phyloP scores from a whole-genome alignment of 768 basidiomycete species.

The Termitomyces sp. region DNA sequence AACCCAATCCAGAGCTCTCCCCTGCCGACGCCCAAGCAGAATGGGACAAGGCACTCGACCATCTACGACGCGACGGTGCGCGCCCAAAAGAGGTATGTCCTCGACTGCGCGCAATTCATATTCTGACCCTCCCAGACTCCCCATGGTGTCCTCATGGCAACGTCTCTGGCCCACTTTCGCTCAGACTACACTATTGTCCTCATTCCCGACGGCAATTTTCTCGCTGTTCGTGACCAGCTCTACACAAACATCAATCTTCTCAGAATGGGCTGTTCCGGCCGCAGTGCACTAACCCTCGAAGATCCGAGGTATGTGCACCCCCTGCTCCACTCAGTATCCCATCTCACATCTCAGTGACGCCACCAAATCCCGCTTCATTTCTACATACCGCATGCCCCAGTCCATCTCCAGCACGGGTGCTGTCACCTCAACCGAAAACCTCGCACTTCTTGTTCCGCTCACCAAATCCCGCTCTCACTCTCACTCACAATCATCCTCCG shows the following conservation, averaged over 20 bases:
- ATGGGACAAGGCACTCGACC: slow-evolving; percentile 59
- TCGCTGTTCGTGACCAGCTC: slow-evolving; percentile 58
- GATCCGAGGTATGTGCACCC: slow-evolving; percentile 55
- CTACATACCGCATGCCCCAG: slow-evolving; percentile 61
- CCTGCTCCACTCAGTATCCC: slow-evolving; percentile 3
- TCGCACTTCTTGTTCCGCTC: slow-evolving; percentile 9
- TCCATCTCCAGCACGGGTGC: slow-evolving; percentile 18
- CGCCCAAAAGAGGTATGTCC: slow-evolving; percentile 55
- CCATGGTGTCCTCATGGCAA: slow-evolving; percentile 71
- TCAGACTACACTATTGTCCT: slow-evolving; percentile 85
- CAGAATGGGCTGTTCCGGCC: slow-evolving; percentile 82
- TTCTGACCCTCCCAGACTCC: slow-evolving; percentile 39
- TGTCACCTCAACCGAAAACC: slow-evolving; percentile 20
- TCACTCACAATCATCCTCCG: slow-evolving; percentile 15
- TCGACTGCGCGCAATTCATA: rapidly evolving
- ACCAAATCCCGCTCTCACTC: slow-evolving; percentile 17
- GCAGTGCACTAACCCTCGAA: slow-evolving; percentile 71
- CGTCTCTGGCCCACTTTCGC: slow-evolving; percentile 83
- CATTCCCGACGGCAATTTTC: slow-evolving; percentile 69
- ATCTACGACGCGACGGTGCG: slow-evolving; percentile 66
- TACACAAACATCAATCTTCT: slow-evolving; percentile 81
- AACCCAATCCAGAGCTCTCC: slow-evolving; percentile 38
- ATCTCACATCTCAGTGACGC: slow-evolving; percentile 48
- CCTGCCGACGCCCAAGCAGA: slow-evolving; percentile 44
- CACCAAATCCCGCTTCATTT: slow-evolving; percentile 77